Conservation (phyloP, 2,329 filamentous ascomycete genomes). For the Aspergillus sclerotialis region DNA sequence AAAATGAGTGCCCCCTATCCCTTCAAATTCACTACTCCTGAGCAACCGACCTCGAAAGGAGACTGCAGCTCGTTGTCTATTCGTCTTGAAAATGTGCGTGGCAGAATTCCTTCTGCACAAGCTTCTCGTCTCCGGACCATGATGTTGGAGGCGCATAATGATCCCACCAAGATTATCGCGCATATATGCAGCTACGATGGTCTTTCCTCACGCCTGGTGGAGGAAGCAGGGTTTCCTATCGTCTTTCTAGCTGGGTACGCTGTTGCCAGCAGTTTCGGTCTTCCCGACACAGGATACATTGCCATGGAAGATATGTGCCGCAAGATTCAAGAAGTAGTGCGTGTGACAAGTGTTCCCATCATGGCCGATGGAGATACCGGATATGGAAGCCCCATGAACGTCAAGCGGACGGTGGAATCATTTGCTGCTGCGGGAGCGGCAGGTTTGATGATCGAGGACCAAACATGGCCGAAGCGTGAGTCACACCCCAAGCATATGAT, state of each 20-base stretch:
- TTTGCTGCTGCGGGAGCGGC: slow-evolving; percentile 37
- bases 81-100: slow-evolving; percentile 21
- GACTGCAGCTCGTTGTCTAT: background rate
- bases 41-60: background rate
- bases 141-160: slow-evolving; percentile 18
- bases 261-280: slow-evolving; percentile 33
- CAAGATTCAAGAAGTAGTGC: slow-evolving; percentile 38
- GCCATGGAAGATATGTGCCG: slow-evolving; percentile 41
- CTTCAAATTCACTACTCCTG: slow-evolving; percentile 8
- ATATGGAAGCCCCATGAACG: slow-evolving; percentile 44
- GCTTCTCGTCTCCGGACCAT: slow-evolving; percentile 24
- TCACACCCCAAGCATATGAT: background rate
- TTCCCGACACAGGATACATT: slow-evolving; percentile 46
- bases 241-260: slow-evolving; percentile 40
- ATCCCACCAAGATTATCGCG: slow-evolving; percentile 40
- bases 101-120: slow-evolving; percentile 32
- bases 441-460: slow-evolving; percentile 41
- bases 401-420: slow-evolving; percentile 38
- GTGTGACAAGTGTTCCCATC: slow-evolving; percentile 34
- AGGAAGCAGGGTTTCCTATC: slow-evolving; percentile 42
- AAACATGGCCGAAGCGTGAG: slow-evolving; percentile 44
- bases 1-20: slow-evolving; percentile 10
- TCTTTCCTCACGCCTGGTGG: slow-evolving; percentile 37
- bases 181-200: slow-evolving; percentile 40
- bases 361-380: slow-evolving; percentile 44